Base-by-base conservation (phyloP, 805 yeast genomes). In the Monosporozyma unispora region DNA sequence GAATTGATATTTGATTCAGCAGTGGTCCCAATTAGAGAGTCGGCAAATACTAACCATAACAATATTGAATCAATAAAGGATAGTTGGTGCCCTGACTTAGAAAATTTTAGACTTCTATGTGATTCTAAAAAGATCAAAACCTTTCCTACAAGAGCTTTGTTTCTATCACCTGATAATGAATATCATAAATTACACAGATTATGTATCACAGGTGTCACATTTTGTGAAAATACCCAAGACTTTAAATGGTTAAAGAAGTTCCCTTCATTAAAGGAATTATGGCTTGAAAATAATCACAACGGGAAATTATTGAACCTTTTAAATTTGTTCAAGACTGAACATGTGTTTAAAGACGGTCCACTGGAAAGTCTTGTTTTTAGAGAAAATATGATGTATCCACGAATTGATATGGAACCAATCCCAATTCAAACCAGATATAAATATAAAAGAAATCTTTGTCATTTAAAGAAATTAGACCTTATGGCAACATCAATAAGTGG, bases 401-500 rank as follows among this genome's bases (percentile, higher is more conserved):
- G 47, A 19, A 27, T 53, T 9, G 56, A 56, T 38, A 33, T 57
- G n/a, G 57, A 55, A 16, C 54, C 52, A n/a, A 39, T 39, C 14
- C 50, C 42, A 23, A 16, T n/a, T 9, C 35, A 48, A 21, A 9
- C 40, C 1, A 21, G 19, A 2, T 35, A 33, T 8, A 19, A 29
- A 21, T 16, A 33, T 44, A 31, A 44, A 37, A 16, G 42, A 49
- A 64, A 63, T 50, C 43, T 63, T 1, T 45, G 46, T 33, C 46
- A 53, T 29, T 22, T 63, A 33, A 51, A 48, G 21, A 39, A 48
- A 11, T 45, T 62, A 7, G 68, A 64, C 48, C 45, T 62, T 21
- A 64, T 63, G 69, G 58, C 63, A 10, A 54, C 62, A 1, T 63
- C 64, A 6, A 60, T 64, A 12, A 57, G 61, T 25, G 65, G 65